Conservation (phyloP, 1,284 basidiomycete genomes). For the Sporisorium sorghi region DNA sequence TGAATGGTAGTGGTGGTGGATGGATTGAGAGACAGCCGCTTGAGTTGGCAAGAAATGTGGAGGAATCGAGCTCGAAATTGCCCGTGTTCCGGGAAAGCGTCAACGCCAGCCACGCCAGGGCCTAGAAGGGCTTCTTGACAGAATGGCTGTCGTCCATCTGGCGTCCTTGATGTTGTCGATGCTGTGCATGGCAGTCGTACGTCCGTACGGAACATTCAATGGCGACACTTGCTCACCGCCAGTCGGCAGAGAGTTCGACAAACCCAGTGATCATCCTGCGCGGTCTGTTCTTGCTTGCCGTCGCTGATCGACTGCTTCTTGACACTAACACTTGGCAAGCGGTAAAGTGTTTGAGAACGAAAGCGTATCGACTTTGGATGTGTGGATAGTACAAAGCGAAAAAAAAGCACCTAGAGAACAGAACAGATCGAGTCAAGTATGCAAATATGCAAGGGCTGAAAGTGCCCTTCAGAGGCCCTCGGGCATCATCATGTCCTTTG, state of each 20-base stretch:
- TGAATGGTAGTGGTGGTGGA: conserved; percentile 1
- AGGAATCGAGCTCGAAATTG: not conserved
- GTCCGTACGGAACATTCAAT: no score
- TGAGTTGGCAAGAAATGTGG: not conserved
- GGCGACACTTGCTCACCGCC: no score
- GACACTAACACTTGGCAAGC: no score
- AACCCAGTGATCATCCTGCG: not conserved
- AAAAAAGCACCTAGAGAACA: not conserved
- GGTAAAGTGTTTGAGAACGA: no score
- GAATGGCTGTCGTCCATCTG: no score
- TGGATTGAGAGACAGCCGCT: not conserved
- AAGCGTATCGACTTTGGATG: not conserved
- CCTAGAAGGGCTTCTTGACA: no score
- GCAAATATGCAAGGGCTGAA: not conserved
- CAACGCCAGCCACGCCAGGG: not conserved
- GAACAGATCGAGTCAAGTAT: not conserved
- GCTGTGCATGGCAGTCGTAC: no score
- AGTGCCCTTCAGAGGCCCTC: conserved; percentile 30
- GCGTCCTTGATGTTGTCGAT: no score
- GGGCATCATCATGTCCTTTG: conserved; percentile 61
- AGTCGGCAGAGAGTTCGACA: not conserved
- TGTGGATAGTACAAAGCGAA: conserved; percentile 6
- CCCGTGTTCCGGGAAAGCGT: not conserved
- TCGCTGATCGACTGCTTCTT: not conserved
- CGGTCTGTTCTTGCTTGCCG: not conserved